Base-by-base conservation (phyloP, 306 rosid species). In the Fagus crenata region DNA sequence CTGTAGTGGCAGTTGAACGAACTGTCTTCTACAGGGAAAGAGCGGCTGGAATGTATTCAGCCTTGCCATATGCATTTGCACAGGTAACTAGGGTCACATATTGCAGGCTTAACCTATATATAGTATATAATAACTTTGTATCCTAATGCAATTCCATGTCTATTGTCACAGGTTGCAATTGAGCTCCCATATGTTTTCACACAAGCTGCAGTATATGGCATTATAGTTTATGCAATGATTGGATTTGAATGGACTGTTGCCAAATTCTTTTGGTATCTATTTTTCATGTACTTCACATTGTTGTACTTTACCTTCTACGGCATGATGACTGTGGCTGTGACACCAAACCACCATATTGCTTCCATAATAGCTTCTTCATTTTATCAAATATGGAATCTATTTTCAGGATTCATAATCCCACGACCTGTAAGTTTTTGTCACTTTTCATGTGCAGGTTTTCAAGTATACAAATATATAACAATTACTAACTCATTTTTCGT, bases 41-140 rank as follows among this genome's bases (percentile, higher is more conserved):
- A 49, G 91, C 91, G 5, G 91, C 93, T 2, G 91, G 91, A 73
- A 81, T 89, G 89, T 87, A 83, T 72, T 89, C 93, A 31, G 87
- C 88, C 53, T 77, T 87, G 63, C 85, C 91, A 75, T 89, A 87
- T 81, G 93, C 93, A 63, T 78, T 87, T 77, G 72, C 91, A 61
- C 89, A 89, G 89, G 90, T 86, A 75, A 9, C 14, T 9, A 46
- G 51, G 12, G 51, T 46, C 51, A 46, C 51, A 46, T 46, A 3
- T 46, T 46, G 51, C 51, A 46, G 11, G 14, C 51, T 46, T 46
- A 46, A 9, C 13, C 14, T 46, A 46, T 46, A 46, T 46, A 46
- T 9, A 46, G 51, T 9, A 46, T 0, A 9, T 13, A 46, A 46
- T 9, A 46, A 46, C 51, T 9, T 7, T 46, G 51, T 9, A 22